Base-by-base conservation (phyloP, 371 early-diverging fungal genomes). In the Encephalitozoon romaleae region DNA sequence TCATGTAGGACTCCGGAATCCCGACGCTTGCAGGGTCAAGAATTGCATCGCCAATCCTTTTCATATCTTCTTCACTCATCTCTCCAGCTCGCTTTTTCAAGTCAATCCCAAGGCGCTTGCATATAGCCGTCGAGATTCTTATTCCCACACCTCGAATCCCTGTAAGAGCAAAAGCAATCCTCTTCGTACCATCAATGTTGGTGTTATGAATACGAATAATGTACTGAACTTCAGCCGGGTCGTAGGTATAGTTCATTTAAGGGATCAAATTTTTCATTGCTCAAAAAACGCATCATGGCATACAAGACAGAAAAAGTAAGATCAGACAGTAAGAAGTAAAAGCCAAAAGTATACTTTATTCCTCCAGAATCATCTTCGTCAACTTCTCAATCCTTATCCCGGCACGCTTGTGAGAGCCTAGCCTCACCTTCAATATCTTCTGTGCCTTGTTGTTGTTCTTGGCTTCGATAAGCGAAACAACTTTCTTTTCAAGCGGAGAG, bases 141-240 rank as follows among this genome's bases (percentile, higher is more conserved):
- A 93, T 90, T 88, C 98, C 98, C 74, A 94, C 90, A 89, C 98
- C 98, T 90, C 91, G 92, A 88, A 97, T 95, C 86, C 89, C 87
- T 78, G 94, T 95, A 85, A 97, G 86, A 84, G 98, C 94, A 88
- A 90, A 92, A 88, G 91, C 90, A 84, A 94, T 88, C 88, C 92
- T 94, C 82, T 89, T 88, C 86, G 90, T 91, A 79, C 98, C 98
- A 86, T 97, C 93, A 84, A 97, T 90, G 90, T 97, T 97, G 87
- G 98, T 97, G 91, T 97, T 97, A 86, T 93, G 91, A 72, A 97
- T 89, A 93, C 98, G 96, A 82, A 95, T 88, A 88, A 97, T 96
- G 89, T 93, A 92, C 88, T 94, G 94, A 89, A 95, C 76, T 30
- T 83, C 77, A 49, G 74, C 76, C 11, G 76, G 70, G 67, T 85